Evolutionary conservation across 1,284 basidiomycete genomes (phyloP).

Genomic region (Meira miltonrushii): DNA sequence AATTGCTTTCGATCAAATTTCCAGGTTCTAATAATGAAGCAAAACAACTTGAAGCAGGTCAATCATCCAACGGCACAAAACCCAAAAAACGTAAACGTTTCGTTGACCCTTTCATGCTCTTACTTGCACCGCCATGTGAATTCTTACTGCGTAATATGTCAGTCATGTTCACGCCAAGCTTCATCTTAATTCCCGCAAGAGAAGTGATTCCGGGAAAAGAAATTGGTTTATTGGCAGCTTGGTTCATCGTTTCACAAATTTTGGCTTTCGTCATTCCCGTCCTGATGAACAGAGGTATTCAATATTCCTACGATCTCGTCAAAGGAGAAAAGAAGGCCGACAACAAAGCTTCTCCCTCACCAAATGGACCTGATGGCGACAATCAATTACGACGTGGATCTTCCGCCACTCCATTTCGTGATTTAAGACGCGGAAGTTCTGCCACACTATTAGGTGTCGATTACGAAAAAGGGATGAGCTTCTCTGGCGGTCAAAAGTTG

Average conservation of each 20-base stretch:
- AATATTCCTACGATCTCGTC: not conserved
- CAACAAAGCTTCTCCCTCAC: not conserved
- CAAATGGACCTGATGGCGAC: not conserved
- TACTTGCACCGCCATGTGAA: slow-evolving; percentile 40
- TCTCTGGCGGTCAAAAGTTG: slow-evolving; percentile 15
- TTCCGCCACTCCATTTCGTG: not conserved
- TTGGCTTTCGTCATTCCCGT: slow-evolving; percentile 32
- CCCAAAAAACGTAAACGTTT: slow-evolving; percentile 11
- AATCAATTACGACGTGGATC: not conserved
- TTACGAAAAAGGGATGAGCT: slow-evolving; percentile 14
- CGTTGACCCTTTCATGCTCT: slow-evolving; percentile 20
- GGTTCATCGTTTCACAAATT: slow-evolving; percentile 34
- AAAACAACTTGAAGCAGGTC: not conserved
- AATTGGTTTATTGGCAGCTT: slow-evolving; percentile 37
- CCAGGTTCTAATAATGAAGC: slow-evolving; percentile 10
- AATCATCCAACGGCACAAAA: not conserved
- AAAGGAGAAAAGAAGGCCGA: not conserved
- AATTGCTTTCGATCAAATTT: slow-evolving; percentile 24
- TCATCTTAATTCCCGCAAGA: slow-evolving; percentile 40
- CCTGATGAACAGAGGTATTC: slow-evolving; percentile 11
- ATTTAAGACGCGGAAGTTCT: slow-evolving; percentile 3
- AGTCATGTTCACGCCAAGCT: slow-evolving; percentile 41
- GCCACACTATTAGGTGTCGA: slow-evolving; percentile 17
- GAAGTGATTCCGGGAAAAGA: slow-evolving; percentile 35
- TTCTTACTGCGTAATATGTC: slow-evolving; percentile 42